phyloP scores from a whole-genome alignment of 495 filamentous ascomycete genomes.

The Cercophora scortea region DNA sequence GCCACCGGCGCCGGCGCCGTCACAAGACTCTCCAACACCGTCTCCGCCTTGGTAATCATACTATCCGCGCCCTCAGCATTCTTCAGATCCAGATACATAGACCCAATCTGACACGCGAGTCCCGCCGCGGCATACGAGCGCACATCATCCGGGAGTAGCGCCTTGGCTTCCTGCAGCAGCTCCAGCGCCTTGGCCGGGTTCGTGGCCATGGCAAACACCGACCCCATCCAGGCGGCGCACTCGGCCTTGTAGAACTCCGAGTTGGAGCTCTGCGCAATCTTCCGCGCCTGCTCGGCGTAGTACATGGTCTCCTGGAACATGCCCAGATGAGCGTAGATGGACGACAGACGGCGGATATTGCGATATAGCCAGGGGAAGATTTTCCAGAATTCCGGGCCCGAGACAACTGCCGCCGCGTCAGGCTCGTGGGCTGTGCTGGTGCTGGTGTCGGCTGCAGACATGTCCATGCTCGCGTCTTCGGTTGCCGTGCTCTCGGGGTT shows the following conservation, averaged over 20 bases:
- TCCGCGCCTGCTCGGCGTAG: slow-evolving; percentile 76
- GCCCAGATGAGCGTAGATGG: slow-evolving; percentile 71
- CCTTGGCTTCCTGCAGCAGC: slow-evolving; percentile 45
- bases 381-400: slow-evolving; percentile 72
- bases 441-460: slow-evolving; percentile 9
- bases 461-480: slow-evolving; percentile 16
- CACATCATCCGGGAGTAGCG: slow-evolving; percentile 29
- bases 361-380: slow-evolving; percentile 65
- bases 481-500: slow-evolving; percentile 21
- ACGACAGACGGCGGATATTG: slow-evolving; percentile 61
- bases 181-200: slow-evolving; percentile 53
- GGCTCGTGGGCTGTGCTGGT: neutral
- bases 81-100: slow-evolving; percentile 34
- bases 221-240: slow-evolving; percentile 51
- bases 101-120: slow-evolving; percentile 33
- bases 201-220: slow-evolving; percentile 57
- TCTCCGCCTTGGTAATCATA: slow-evolving; percentile 31
- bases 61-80: slow-evolving; percentile 28
- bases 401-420: slow-evolving; percentile 4
- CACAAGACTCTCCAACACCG: slow-evolving; percentile 24
- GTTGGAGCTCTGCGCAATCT: slow-evolving; percentile 61
- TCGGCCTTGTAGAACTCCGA: slow-evolving; percentile 51
- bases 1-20: neutral
- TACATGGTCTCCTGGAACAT: slow-evolving; percentile 86
- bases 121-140: slow-evolving; percentile 39